Evolutionary conservation across 176 grass and related monocot species (phyloP), one percentile per base, ranked within the genome.

Genomic region (Oryza coarctata): DNA sequence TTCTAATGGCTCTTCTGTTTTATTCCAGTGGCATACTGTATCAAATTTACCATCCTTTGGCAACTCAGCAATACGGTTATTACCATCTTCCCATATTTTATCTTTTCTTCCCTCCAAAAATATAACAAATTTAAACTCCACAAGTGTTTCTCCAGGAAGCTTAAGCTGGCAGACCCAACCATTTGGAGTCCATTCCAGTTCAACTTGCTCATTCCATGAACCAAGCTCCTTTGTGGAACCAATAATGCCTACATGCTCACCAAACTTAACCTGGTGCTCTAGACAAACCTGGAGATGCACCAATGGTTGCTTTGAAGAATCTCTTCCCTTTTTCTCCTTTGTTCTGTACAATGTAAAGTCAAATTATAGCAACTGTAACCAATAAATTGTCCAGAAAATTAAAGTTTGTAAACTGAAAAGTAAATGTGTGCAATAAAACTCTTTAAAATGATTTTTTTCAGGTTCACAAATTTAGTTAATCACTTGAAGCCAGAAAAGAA

Each of bases 121-220:
- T 27, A 93, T 71, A n/a, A 98, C 88, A 84, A 98, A 98, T 70
- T 98, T 98, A 75, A 87, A 98, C 82, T 98, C 95, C 69, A 88
- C 41, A 7, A 39, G 40, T 12, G 60, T 65, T 66, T 84, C 90
- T 26, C 88, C 86, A 32, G 71, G 84, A 44, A 98, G 47, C 55
- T 86, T 76, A 31, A 98, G 88, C 44, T 93, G 81, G 75, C 84
- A 87, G 60, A 89, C 80, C 95, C 95, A 98, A 38, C 92, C 95
- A 52, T 94, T 83, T 41, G 71, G 77, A 29, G 81, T 91, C 95
- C 95, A 98, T 1, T 92, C 84, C 71, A 98, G 76, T 79, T 85
- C 81, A 43, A 93, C 76, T 30, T 82, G 88, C 26, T 84, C 84
- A 77, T 88, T 80, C 95, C 95, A 98, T 65, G 80, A 91, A 35